These are phyloP conservation scores for Teunomyces atbi DNA, from an alignment of 805 yeast genomes.

Conservation along the genomic window DNA sequence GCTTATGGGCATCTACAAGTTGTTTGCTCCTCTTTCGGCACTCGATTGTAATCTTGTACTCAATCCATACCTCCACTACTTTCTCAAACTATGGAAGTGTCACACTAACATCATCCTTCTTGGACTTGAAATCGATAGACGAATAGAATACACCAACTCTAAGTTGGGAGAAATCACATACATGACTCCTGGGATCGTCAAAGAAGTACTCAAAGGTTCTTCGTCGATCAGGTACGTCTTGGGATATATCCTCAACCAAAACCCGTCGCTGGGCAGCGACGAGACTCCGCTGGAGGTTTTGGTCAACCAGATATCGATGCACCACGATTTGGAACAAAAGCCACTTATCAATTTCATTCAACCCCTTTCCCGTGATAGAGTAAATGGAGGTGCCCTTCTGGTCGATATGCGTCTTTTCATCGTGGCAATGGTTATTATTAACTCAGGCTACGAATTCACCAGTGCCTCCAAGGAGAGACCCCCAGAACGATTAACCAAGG, in stretches of 20 bases:
- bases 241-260: slow-evolving; percentile 58
- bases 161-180: slow-evolving; percentile 15
- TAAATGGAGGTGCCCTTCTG: slow-evolving; percentile 57
- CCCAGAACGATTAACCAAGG: slow-evolving; percentile 6
- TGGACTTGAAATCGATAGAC: slow-evolving; percentile 54
- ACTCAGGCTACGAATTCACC: slow-evolving; percentile 21
- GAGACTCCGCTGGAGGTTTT: not conserved
- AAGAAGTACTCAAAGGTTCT: slow-evolving; percentile 52
- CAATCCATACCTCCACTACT: slow-evolving; percentile 62
- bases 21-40: slow-evolving; percentile 24
- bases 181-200: slow-evolving; percentile 34
- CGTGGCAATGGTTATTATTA: slow-evolving; percentile 45
- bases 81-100: slow-evolving; percentile 64
- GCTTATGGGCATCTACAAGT: slow-evolving; percentile 30
- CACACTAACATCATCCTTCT: slow-evolving; percentile 57
- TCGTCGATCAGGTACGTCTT: slow-evolving; percentile 60
- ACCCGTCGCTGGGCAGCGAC: slow-evolving; percentile 15
- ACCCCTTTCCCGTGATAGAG: slow-evolving; percentile 59
- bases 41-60: slow-evolving; percentile 37
- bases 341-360: slow-evolving; percentile 60
- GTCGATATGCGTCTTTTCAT: slow-evolving; percentile 59
- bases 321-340: slow-evolving; percentile 59
- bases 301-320: not conserved
- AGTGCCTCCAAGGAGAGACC: slow-evolving; percentile 4
- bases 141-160: slow-evolving; percentile 30